phyloP scores from a whole-genome alignment of 2,329 filamentous ascomycete genomes.

The Aureobasidium lini region DNA sequence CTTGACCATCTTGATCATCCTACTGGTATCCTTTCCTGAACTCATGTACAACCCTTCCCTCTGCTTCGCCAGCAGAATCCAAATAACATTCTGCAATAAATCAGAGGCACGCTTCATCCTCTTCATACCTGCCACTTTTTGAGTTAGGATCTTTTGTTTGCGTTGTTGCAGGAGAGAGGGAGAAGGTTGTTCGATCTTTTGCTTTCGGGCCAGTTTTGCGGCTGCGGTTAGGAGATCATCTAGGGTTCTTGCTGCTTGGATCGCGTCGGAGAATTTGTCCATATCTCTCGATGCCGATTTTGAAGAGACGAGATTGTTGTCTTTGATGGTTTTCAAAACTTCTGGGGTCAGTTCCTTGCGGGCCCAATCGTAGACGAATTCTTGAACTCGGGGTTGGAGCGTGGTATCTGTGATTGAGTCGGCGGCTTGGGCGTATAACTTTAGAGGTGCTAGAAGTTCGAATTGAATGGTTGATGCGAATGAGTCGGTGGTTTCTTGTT shows the following conservation, averaged over 20 bases:
- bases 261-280: slow-evolving; percentile 23
- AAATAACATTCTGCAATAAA: slow-evolving; percentile 28
- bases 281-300: slow-evolving; percentile 20
- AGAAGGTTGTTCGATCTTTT: slow-evolving; percentile 21
- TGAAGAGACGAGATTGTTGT: slow-evolving; percentile 19
- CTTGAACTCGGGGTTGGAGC: slow-evolving; percentile 17
- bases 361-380: slow-evolving; percentile 21
- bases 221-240: slow-evolving; percentile 20
- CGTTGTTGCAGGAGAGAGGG: slow-evolving; percentile 14
- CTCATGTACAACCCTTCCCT: slow-evolving; percentile 24
- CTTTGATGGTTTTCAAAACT: slow-evolving; percentile 14
- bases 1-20: slow-evolving; percentile 28
- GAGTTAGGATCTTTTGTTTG: slow-evolving; percentile 19
- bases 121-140: slow-evolving; percentile 21
- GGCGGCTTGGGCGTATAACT: slow-evolving; percentile 23
- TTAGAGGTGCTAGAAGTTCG: slow-evolving; percentile 21
- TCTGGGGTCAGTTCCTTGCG: slow-evolving; percentile 21
- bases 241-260: slow-evolving; percentile 19
- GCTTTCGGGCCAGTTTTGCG: slow-evolving; percentile 22
- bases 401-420: slow-evolving; percentile 20
- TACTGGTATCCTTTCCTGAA: slow-evolving; percentile 29
- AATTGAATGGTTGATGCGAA: slow-evolving; percentile 14
- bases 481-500: background rate
- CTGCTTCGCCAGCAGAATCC: slow-evolving; percentile 24
- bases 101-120: slow-evolving; percentile 24